A percentile compares a stretch with the other conserved stretches of the same genome.
Evolutionary conservation across 2,329 filamentous ascomycete genomes (phyloP).

Genomic region (Fusarium buxicola): DNA sequence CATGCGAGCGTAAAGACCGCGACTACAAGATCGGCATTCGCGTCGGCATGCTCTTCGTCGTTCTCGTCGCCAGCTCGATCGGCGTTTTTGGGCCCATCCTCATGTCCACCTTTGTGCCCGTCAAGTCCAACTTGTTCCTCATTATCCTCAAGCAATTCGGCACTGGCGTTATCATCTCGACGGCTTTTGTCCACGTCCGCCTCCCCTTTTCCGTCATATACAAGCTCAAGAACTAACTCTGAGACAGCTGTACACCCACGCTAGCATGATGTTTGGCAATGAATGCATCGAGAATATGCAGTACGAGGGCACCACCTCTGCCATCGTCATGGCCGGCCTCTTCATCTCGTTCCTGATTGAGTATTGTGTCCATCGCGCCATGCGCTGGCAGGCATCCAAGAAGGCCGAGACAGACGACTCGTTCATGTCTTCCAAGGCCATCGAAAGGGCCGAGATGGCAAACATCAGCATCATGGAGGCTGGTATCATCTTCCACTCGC

Average conservation of each 20-base stretch:
- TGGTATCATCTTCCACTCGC: conserved; percentile 80
- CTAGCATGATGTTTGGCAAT: conserved; percentile 77
- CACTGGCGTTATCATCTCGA: conserved; percentile 77
- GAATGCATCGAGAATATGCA: conserved; percentile 72
- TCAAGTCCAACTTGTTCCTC: conserved; percentile 63
- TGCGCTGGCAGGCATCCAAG: conserved; percentile 53
- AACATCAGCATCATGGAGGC: conserved; percentile 73
- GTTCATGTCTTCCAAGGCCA: conserved; percentile 37
- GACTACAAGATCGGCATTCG: conserved; percentile 77
- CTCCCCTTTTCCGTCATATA: fast-evolving
- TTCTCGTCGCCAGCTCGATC: conserved; percentile 74
- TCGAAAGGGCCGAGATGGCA: conserved; percentile 44
- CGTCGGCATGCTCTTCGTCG: conserved; percentile 78
- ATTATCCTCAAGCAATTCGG: conserved; percentile 78
- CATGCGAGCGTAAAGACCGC: conserved; percentile 59
- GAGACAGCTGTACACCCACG: conserved; percentile 75
- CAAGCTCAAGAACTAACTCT: background rate
- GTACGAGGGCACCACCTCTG: conserved; percentile 76
- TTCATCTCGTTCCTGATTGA: conserved; percentile 80
- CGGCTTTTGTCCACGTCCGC: conserved; percentile 74
- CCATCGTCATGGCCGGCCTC: conserved; percentile 79
- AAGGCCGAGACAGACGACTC: conserved; percentile 28
- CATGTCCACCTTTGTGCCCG: conserved; percentile 65
- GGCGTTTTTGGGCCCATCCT: conserved; percentile 78
- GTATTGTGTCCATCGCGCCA: conserved; percentile 70